Conservation (phyloP, 805 yeast genomes). For the Kluyveromyces siamensis region DNA sequence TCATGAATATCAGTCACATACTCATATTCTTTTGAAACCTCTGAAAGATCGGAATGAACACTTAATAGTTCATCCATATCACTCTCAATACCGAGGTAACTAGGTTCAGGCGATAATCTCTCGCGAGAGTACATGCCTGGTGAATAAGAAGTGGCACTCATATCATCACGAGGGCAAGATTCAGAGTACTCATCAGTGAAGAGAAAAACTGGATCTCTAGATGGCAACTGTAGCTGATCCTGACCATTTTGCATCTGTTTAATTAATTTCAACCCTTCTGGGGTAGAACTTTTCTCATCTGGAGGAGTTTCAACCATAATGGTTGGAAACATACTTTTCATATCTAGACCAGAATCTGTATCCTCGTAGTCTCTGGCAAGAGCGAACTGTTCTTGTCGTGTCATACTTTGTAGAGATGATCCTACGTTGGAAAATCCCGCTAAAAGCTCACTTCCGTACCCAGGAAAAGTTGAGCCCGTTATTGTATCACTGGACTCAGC, state of each 20-base stretch:
- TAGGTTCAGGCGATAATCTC: slow-evolving; percentile 20
- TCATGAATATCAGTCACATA: slow-evolving; percentile 17
- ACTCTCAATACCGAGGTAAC: slow-evolving; percentile 10
- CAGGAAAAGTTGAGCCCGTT: neutral
- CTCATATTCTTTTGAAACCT: slow-evolving; percentile 20
- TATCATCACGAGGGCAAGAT: neutral
- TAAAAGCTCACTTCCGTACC: neutral
- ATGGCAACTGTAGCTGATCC: neutral
- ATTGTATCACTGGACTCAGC: neutral
- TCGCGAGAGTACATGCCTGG: slow-evolving; percentile 16
- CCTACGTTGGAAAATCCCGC: neutral
- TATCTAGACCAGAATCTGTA: neutral
- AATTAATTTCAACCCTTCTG: neutral
- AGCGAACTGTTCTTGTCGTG: neutral
- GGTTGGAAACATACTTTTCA: neutral
- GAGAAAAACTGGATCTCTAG: neutral
- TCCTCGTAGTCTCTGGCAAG: neutral
- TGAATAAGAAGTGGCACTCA: slow-evolving; percentile 1
- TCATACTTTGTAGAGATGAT: neutral
- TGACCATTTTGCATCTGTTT: neutral
- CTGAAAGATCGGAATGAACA: slow-evolving; percentile 21
- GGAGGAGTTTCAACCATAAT: neutral
- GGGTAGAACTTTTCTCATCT: neutral
- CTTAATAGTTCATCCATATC: slow-evolving; percentile 24
- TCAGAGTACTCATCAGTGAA: neutral